Base-by-base conservation (phyloP, 2,329 filamentous ascomycete species). In the Ceratocystis cubensis region DNA sequence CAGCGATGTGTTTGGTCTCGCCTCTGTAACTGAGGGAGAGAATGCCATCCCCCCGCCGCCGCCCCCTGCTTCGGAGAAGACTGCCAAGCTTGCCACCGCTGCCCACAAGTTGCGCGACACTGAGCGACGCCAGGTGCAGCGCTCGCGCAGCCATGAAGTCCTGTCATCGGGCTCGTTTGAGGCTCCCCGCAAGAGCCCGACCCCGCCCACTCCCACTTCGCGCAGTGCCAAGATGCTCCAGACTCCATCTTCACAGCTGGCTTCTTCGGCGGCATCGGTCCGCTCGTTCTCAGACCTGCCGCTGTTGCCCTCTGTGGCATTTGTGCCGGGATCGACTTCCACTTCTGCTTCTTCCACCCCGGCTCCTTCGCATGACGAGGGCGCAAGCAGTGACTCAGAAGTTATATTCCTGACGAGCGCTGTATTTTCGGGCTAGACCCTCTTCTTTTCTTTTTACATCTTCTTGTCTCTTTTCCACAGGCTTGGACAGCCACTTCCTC, bases 1-100 rank as follows among this genome's bases (percentile, higher is more conserved):
- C 67, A 82, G 83, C 68, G 85, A 87, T 61, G 81, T 89, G 7
- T 88, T 85, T 70, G 81, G 83, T 1, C 78, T 89, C 1, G 77
- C 89, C 50, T 84, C 82, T 1, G 86, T 88, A 70, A 86, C 88
- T 15, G 85, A 88, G 73, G 45, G 46, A 17, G 57, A 22, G 17
- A 20, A 41, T 13, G 28, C 28, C 20, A 33, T 48, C 45, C 46
- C 61, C 33, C 53, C 56, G 20, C 28, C 53, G 3, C 44, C 56
- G 2, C 78, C 78, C 69, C 70, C 65, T 59, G 71, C 71, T 17
- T 69, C 71, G 66, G 63, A 57, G 61, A 69, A 67, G 37, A 64
- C 69, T 57, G 69, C 68, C 72, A 33, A 71, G 57, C 66, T 57
- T 7, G 30, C 63, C 15, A 65, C 66, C 20, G 66, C 66, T 30